Percentiles rank a stretch among this genome's conserved stretches.
phyloP scores from a whole-genome alignment of 495 filamentous ascomycete genomes.

The Talaromyces adpressus region DNA sequence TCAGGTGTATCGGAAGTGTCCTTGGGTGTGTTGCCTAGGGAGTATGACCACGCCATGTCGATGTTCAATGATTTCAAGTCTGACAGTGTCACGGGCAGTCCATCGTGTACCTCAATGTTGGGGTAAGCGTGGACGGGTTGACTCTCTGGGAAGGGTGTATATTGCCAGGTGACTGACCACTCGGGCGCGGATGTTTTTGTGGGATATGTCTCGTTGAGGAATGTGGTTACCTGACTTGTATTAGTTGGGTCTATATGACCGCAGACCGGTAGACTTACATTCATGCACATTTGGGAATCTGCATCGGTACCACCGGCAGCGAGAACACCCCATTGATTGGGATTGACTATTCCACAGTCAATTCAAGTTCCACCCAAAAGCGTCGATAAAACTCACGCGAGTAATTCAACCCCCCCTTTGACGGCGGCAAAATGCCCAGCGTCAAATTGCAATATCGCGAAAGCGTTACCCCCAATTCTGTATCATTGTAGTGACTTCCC shows the following conservation, averaged over 20 bases:
- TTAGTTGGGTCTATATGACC: no score
- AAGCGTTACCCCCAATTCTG: neutral
- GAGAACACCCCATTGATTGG: conserved; percentile 26
- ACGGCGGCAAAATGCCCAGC: conserved; percentile 19
- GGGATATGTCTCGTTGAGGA: conserved; percentile 28
- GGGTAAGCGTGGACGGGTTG: conserved; percentile 33
- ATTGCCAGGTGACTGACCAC: conserved; percentile 33
- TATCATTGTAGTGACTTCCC: conserved; percentile 11
- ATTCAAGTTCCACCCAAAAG: neutral
- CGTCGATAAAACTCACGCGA: conserved; percentile 15
- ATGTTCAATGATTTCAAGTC: conserved; percentile 17
- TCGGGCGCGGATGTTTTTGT: conserved; percentile 22
- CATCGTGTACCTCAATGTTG: conserved; percentile 23
- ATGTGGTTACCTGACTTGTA: conserved; percentile 18
- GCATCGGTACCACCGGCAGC: neutral
- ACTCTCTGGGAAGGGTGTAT: conserved; percentile 13
- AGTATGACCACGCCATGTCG: conserved; percentile 30
- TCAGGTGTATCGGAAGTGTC: conserved; percentile 9
- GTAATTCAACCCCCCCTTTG: conserved; percentile 15
- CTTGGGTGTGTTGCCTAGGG: conserved; percentile 20
- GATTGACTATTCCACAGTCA: conserved; percentile 18
- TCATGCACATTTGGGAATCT: conserved; percentile 19
- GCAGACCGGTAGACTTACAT: conserved; percentile 14
- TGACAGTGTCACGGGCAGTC: conserved; percentile 16
- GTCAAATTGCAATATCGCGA: conserved; percentile 17